These are phyloP conservation scores for Xylariaceae sp. DNA, from an alignment of 2,329 filamentous ascomycete species.

Conservation along the genomic window DNA sequence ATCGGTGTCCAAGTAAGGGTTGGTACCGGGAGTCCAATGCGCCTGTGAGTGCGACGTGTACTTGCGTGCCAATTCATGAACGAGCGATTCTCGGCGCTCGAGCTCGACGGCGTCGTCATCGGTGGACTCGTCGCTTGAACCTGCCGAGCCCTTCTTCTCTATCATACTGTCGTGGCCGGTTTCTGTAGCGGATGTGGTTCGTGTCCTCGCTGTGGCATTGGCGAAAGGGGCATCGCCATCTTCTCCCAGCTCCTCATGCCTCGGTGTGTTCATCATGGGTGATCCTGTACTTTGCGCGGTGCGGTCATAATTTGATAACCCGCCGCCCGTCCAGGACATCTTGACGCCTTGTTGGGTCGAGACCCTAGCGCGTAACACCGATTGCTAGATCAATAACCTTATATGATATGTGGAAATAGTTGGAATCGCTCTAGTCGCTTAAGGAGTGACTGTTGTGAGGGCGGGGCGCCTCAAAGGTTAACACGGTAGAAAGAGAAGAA, in stretches of 20 bases:
- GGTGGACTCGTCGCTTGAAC: constrained; percentile 23
- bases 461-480: not conserved
- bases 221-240: not conserved
- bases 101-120: constrained; percentile 31
- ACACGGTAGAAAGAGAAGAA: not conserved
- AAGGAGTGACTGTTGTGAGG: constrained; percentile 2
- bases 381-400: not conserved
- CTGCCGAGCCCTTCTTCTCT: constrained; percentile 31
- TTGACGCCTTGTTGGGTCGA: constrained; percentile 16
- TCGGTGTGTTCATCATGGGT: constrained; percentile 41
- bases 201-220: constrained; percentile 7
- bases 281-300: constrained; percentile 53
- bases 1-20: constrained; percentile 57
- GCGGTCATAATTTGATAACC: constrained; percentile 57
- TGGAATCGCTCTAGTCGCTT: not conserved
- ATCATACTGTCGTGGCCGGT: constrained; percentile 33
- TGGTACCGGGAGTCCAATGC: constrained; percentile 45
- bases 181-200: constrained; percentile 17
- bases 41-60: constrained; percentile 58
- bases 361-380: not conserved
- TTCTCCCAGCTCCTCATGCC: constrained; percentile 29
- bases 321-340: constrained; percentile 52
- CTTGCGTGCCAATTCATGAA: constrained; percentile 62
- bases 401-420: not conserved
- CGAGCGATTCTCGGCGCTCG: constrained; percentile 53